These are phyloP conservation scores for Metschnikowia aberdeeniae DNA, from an alignment of 805 yeast species.

Conservation along the genomic window DNA sequence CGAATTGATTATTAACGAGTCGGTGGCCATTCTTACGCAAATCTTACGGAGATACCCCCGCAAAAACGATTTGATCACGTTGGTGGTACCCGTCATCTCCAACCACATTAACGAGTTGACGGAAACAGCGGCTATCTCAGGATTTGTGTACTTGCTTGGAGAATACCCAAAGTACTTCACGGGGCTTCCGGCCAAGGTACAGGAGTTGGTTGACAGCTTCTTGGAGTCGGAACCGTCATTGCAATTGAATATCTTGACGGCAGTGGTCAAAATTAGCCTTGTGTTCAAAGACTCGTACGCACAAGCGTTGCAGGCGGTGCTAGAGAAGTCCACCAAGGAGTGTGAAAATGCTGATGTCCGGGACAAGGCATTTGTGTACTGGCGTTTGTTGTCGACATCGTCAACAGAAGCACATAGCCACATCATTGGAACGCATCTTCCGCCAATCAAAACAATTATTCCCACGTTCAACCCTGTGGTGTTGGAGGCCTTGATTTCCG, in stretches of 20 bases:
- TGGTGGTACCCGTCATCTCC: slow-evolving; percentile 53
- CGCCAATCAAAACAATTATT: slow-evolving; percentile 68
- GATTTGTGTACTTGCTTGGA: slow-evolving; percentile 68
- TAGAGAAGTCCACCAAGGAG: slow-evolving; percentile 59
- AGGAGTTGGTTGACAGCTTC: slow-evolving; percentile 47
- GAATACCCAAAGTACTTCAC: slow-evolving; percentile 64
- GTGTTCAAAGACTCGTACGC: slow-evolving; percentile 26
- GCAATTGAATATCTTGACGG: slow-evolving; percentile 56
- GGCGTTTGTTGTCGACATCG: slow-evolving; percentile 65
- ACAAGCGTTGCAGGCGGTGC: slow-evolving; percentile 49
- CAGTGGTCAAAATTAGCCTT: slow-evolving; percentile 55
- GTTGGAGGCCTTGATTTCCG: slow-evolving; percentile 64
- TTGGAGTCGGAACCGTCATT: slow-evolving; percentile 55
- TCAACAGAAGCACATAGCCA: slow-evolving; percentile 42
- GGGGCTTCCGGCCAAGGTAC: slow-evolving; percentile 45
- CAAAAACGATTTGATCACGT: slow-evolving; percentile 43
- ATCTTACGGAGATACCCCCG: slow-evolving; percentile 64
- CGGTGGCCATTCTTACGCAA: slow-evolving; percentile 58
- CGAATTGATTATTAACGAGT: slow-evolving; percentile 57
- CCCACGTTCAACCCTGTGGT: slow-evolving; percentile 66
- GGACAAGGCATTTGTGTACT: slow-evolving; percentile 74
- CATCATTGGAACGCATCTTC: slow-evolving; percentile 59
- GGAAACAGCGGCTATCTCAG: slow-evolving; percentile 49
- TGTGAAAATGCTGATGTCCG: slow-evolving; percentile 74
- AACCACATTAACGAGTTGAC: slow-evolving; percentile 45